These are phyloP conservation scores for Diaporthe amygdali DNA, from an alignment of 2,329 filamentous ascomycete species.

Conservation along the genomic window DNA sequence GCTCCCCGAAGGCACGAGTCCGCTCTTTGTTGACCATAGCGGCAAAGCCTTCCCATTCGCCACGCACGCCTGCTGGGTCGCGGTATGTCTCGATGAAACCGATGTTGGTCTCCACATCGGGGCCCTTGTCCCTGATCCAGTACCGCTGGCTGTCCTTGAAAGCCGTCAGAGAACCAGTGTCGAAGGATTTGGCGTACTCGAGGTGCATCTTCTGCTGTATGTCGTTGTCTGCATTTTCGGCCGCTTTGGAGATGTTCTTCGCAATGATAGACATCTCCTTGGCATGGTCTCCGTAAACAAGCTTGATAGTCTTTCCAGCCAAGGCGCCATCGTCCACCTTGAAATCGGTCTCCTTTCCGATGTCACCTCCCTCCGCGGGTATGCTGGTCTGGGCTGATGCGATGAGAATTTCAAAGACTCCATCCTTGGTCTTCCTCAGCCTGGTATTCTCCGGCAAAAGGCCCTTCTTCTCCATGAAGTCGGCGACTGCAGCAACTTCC, in stretches of 20 bases:
- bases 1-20: constrained; percentile 83
- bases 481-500: constrained; percentile 76
- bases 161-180: constrained; percentile 73
- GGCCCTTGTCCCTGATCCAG: constrained; percentile 85
- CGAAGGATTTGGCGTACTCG: constrained; percentile 78
- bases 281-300: constrained; percentile 77
- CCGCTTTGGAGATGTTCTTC: constrained; percentile 70
- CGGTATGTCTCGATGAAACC: constrained; percentile 88
- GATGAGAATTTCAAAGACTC: constrained; percentile 75
- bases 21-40: constrained; percentile 88
- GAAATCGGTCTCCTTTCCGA: constrained; percentile 69
- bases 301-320: constrained; percentile 70
- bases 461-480: constrained; percentile 74
- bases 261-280: constrained; percentile 74
- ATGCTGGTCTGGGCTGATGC: constrained; percentile 68
- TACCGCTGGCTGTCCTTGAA: constrained; percentile 82
- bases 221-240: constrained; percentile 73
- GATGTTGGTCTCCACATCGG: constrained; percentile 79
- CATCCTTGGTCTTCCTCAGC: constrained; percentile 68
- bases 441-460: constrained; percentile 80
- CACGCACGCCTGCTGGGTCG: constrained; percentile 80
- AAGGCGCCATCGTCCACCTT: constrained; percentile 63
- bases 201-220: constrained; percentile 75
- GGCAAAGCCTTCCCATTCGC: constrained; percentile 87
- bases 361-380: constrained; percentile 69